Evolutionary conservation across 805 yeast species (phyloP).

Genomic region (Metschnikowia amazonensis): DNA sequence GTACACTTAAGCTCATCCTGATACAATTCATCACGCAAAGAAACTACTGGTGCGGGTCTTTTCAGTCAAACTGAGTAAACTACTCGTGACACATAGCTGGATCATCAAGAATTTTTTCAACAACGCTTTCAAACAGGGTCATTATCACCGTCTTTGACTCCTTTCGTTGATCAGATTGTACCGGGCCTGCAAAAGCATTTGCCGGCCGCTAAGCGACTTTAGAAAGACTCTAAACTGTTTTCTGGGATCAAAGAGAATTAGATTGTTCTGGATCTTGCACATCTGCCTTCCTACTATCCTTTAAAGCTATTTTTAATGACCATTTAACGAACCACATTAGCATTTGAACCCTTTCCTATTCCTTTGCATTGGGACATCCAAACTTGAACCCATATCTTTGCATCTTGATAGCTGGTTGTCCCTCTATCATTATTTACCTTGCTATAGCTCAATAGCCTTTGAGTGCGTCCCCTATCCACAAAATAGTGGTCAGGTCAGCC

Average conservation of each 20-base stretch:
- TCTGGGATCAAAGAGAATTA: neutral
- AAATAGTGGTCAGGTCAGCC: neutral
- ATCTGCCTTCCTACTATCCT: neutral
- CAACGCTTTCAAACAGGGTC: neutral
- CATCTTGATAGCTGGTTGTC: neutral
- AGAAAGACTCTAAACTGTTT: neutral
- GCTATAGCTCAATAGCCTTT: neutral
- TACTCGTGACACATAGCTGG: neutral
- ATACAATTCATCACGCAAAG: slow-evolving; percentile 3
- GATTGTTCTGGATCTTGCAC: neutral
- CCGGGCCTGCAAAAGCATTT: slow-evolving; percentile 1
- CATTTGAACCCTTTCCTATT: slow-evolving; percentile 3
- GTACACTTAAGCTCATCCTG: neutral
- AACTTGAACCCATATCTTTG: neutral
- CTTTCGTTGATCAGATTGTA: slow-evolving; percentile 3
- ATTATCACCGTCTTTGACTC: neutral
- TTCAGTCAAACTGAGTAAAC: neutral
- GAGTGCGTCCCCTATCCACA: neutral
- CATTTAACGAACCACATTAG: slow-evolving; percentile 3
- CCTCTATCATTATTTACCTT: neutral
- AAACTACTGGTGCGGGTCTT: neutral
- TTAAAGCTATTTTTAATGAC: slow-evolving; percentile 5
- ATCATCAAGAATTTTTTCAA: neutral
- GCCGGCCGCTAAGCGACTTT: neutral
- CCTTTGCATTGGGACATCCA: slow-evolving; percentile 2